Percentiles rank a stretch among this genome's conserved stretches.
Evolutionary conservation across 2,329 filamentous ascomycete species (phyloP).

Genomic region (Penicillium oxalicum): DNA sequence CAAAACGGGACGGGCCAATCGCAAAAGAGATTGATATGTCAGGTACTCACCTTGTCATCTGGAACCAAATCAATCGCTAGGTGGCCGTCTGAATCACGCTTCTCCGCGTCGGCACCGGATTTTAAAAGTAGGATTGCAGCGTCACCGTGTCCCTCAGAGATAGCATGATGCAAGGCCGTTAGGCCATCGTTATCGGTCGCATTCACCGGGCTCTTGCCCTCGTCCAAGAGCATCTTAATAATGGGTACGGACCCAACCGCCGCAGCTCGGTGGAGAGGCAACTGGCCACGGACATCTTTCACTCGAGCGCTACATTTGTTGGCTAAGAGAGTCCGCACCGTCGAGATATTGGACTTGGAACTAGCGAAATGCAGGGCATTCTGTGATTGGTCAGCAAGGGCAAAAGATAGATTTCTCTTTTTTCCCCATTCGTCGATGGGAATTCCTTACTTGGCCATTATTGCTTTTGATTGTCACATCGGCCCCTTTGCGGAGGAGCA

Average conservation of each 20-base stretch:
- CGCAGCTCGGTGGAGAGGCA: conserved; percentile 84
- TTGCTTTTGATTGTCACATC: conserved; percentile 41
- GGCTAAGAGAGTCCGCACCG: conserved; percentile 69
- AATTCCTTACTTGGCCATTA: conserved; percentile 36
- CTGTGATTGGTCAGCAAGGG: conserved; percentile 35
- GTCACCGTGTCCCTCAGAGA: conserved; percentile 61
- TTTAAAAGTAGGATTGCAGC: conserved; percentile 76
- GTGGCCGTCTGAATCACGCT: conserved; percentile 64
- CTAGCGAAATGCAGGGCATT: conserved; percentile 87
- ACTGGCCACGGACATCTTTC: conserved; percentile 80
- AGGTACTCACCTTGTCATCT: conserved; percentile 64
- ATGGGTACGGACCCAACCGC: conserved; percentile 87
- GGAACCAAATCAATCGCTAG: conserved; percentile 77
- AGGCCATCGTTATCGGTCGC: conserved; percentile 75
- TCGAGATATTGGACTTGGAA: conserved; percentile 81
- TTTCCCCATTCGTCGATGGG: neutral
- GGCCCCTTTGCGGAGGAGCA: conserved; percentile 43
- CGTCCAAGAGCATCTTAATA: conserved; percentile 69
- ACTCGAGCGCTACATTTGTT: conserved; percentile 71
- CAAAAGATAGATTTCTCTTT: too few relatives aligned
- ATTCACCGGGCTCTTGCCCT: conserved; percentile 71
- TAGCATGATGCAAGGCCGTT: conserved; percentile 78
- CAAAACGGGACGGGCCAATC: too few relatives aligned
- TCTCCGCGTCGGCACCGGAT: conserved; percentile 74
- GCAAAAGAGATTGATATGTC: neutral